Conservation (phyloP, 129 eudicot genomes). For the Silybum marianum region DNA sequence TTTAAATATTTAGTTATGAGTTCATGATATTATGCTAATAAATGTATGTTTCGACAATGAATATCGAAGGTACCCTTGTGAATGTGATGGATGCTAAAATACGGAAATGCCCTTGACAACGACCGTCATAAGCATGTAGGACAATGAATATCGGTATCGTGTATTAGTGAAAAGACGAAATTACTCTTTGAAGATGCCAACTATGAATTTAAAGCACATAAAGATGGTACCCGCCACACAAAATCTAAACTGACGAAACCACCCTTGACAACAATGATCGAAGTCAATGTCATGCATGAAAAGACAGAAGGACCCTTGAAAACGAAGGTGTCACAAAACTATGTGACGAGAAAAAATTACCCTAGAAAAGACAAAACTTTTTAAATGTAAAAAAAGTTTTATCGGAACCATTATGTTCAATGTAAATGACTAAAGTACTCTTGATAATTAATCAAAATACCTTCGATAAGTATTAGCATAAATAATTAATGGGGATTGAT, state of each 20-base stretch:
- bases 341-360: neutral
- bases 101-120: slow-evolving; percentile 15
- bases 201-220: slow-evolving; percentile 14
- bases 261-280: slow-evolving; percentile 7
- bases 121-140: neutral
- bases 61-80: neutral
- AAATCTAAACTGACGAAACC: neutral
- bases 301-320: neutral
- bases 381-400: neutral
- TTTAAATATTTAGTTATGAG: neutral
- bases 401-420: neutral
- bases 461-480: neutral
- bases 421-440: neutral
- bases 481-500: neutral
- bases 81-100: slow-evolving; percentile 8
- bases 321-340: neutral
- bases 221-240: neutral
- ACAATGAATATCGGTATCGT: neutral
- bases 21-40: neutral
- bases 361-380: neutral
- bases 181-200: neutral
- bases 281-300: slow-evolving; percentile 7
- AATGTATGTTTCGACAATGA: neutral
- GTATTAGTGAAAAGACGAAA: neutral
- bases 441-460: neutral